These are phyloP conservation scores for Dactylis glomerata DNA, from an alignment of 176 grass and related monocot species.

Conservation along the genomic window DNA sequence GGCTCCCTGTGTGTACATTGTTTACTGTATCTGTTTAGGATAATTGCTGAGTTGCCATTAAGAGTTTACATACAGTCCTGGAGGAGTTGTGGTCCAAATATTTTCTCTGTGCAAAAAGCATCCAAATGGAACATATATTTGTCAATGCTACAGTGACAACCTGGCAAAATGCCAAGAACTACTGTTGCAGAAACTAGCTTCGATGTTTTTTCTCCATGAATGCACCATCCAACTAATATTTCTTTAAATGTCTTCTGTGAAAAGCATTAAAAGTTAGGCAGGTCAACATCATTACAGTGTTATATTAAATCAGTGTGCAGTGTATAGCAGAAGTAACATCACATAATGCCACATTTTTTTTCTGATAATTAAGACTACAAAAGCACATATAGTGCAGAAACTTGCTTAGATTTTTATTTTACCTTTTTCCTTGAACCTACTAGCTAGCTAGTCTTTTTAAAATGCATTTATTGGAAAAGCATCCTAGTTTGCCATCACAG, in stretches of 20 bases:
- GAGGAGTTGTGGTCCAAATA: background rate
- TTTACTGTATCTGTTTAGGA: background rate
- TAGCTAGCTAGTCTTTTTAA: background rate
- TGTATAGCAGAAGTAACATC: background rate
- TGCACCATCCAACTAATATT: background rate
- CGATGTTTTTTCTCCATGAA: too few relatives aligned
- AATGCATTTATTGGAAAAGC: background rate
- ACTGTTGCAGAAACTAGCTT: too few relatives aligned
- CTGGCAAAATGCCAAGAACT: background rate
- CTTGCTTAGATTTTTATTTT: background rate
- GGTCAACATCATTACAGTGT: too few relatives aligned
- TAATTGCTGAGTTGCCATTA: background rate
- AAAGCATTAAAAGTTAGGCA: too few relatives aligned
- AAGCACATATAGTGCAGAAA: too few relatives aligned
- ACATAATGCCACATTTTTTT: too few relatives aligned
- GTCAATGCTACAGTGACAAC: background rate
- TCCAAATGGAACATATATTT: background rate
- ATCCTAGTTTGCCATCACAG: background rate
- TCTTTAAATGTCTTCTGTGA: background rate
- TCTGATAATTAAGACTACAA: too few relatives aligned
- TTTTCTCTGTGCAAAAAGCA: background rate
- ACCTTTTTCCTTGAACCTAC: too few relatives aligned
- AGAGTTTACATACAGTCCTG: background rate
- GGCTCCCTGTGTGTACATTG: background rate
- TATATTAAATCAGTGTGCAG: too few relatives aligned